A percentile compares a stretch with the other conserved stretches of the same genome.
These are phyloP conservation scores for Lecanicillium sp. DNA, from an alignment of 2,329 filamentous ascomycete species.

Conservation along the genomic window DNA sequence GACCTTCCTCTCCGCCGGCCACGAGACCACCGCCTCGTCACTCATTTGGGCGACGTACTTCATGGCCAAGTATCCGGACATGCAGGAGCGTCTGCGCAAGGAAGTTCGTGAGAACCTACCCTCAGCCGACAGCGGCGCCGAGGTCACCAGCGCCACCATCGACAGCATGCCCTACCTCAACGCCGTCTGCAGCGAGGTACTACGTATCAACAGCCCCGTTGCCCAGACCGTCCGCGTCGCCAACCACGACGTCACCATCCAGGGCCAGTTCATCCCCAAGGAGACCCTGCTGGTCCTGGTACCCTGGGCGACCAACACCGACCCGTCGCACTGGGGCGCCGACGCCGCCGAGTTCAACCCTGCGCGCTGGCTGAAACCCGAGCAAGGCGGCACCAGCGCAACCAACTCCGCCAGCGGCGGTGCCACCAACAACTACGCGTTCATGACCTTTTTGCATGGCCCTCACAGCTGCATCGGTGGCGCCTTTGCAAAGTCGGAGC, in stretches of 20 bases:
- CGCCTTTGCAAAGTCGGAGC: slow-evolving; percentile 8
- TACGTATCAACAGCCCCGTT: slow-evolving; percentile 32
- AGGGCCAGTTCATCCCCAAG: slow-evolving; percentile 25
- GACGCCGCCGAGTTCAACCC: slow-evolving; percentile 28
- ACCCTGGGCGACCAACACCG: slow-evolving; percentile 21
- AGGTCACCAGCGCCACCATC: slow-evolving; percentile 43
- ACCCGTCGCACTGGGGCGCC: slow-evolving; percentile 25
- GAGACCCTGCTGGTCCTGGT: slow-evolving; percentile 26
- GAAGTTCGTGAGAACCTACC: slow-evolving; percentile 29
- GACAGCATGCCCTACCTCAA: slow-evolving; percentile 73
- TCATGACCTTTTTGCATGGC: slow-evolving; percentile 16
- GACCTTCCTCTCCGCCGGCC: slow-evolving; percentile 33
- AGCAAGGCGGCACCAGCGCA: slow-evolving; percentile 11
- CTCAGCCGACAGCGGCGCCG: slow-evolving; percentile 22
- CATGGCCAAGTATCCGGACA: slow-evolving; percentile 24
- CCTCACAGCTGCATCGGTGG: slow-evolving; percentile 10
- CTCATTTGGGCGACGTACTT: slow-evolving; percentile 34
- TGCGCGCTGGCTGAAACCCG: slow-evolving; percentile 25
- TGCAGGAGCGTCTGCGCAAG: slow-evolving; percentile 29
- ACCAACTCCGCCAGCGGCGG: slow-evolving; percentile 11
- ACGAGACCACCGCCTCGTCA: slow-evolving; percentile 34
- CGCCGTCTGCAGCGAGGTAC: slow-evolving; percentile 50
- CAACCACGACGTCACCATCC: slow-evolving; percentile 21
- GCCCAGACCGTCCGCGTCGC: slow-evolving; percentile 24
- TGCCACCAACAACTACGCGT: slow-evolving; percentile 20